phyloP scores from a whole-genome alignment of 2,329 filamentous ascomycete genomes.

The Calycina herbarum region DNA sequence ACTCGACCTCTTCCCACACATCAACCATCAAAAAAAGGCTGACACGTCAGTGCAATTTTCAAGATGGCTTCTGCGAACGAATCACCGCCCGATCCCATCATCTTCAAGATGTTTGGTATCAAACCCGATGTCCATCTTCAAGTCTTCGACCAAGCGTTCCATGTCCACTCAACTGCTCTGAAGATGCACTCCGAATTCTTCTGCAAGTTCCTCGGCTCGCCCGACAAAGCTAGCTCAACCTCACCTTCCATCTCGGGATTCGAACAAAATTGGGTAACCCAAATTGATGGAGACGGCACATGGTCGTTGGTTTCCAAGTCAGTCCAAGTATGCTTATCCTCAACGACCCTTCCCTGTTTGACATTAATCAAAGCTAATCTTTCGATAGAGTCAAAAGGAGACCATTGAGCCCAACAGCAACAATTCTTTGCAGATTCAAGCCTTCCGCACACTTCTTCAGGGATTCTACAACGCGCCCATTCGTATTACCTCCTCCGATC shows the following conservation, averaged over 20 bases:
- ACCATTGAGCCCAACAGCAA: too few relatives aligned
- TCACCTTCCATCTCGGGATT: neutral
- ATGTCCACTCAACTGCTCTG: neutral
- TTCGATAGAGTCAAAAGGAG: too few relatives aligned
- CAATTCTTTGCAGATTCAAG: too few relatives aligned
- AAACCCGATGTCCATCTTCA: slow-evolving; percentile 13
- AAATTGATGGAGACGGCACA: slow-evolving; percentile 16
- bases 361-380: too few relatives aligned
- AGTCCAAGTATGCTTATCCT: neutral
- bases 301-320: neutral
- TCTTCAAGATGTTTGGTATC: slow-evolving; percentile 14
- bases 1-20: too few relatives aligned
- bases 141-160: neutral
- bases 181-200: slow-evolving; percentile 9
- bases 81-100: neutral
- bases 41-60: neutral
- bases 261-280: slow-evolving; percentile 17
- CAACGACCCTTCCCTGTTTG: too few relatives aligned
- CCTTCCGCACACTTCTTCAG: too few relatives aligned
- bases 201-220: slow-evolving; percentile 14
- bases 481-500: too few relatives aligned
- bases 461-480: too few relatives aligned
- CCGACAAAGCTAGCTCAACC: slow-evolving; percentile 13
- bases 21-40: too few relatives aligned
- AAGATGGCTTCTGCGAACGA: neutral